These are phyloP conservation scores for Phytophthora pseudosyringae DNA, from an alignment of 352 stramenopile genomes.

Conservation along the genomic window DNA sequence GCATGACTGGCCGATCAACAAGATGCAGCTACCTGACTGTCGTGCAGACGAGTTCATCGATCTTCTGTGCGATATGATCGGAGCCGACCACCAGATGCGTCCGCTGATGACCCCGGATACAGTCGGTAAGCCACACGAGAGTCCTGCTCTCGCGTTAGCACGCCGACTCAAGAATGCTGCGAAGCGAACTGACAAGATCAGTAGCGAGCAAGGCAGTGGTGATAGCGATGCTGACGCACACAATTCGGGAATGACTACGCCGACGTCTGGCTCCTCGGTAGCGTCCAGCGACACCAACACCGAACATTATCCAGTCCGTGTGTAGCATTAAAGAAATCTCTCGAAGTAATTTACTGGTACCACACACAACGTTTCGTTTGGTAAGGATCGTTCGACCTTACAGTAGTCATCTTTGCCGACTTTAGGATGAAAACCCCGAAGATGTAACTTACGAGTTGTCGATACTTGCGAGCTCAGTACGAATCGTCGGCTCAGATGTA, in stretches of 20 bases:
- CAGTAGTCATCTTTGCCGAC: too few species aligned
- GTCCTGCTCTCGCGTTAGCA: slow-evolving; percentile 26
- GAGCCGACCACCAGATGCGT: slow-evolving; percentile 60
- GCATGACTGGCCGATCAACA: slow-evolving; percentile 85
- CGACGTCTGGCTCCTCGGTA: slow-evolving; percentile 29
- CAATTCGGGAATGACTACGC: slow-evolving; percentile 24
- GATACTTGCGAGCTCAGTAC: too few species aligned
- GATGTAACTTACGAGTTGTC: too few species aligned
- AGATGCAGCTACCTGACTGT: slow-evolving; percentile 75
- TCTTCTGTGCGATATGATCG: slow-evolving; percentile 72
- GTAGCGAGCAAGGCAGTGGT: slow-evolving; percentile 12
- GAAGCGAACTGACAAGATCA: slow-evolving; percentile 18
- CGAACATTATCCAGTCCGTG: slow-evolving; percentile 20
- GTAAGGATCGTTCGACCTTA: not conserved
- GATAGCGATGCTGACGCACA: slow-evolving; percentile 21
- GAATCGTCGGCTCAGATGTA: too few species aligned
- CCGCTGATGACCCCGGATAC: slow-evolving; percentile 29
- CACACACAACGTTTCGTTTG: not conserved
- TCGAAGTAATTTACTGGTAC: slow-evolving; percentile 13
- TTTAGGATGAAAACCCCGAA: not conserved
- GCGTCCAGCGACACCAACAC: slow-evolving; percentile 18
- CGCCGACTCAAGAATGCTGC: slow-evolving; percentile 20
- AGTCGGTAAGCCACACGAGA: slow-evolving; percentile 27
- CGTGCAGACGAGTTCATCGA: slow-evolving; percentile 76
- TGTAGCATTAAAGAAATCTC: slow-evolving; percentile 20